Evolutionary conservation across 768 basidiomycete species (phyloP).

Genomic region (Kwoniella sp.): DNA sequence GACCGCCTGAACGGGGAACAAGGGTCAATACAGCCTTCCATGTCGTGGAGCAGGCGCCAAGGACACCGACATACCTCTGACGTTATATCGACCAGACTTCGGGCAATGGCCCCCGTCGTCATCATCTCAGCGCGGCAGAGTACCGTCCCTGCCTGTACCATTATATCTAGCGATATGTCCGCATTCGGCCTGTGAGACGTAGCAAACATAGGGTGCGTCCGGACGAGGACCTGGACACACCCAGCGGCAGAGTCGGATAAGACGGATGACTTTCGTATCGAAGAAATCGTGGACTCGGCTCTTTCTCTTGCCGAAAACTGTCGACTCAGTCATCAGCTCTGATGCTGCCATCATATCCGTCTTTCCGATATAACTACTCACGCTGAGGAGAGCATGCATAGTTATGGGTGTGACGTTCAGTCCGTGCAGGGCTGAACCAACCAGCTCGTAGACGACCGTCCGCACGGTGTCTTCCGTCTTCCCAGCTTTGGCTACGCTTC

Average conservation of each 20-base stretch:
- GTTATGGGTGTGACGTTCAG: slow-evolving; percentile 16
- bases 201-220: slow-evolving; percentile 17
- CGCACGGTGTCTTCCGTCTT: slow-evolving; percentile 23
- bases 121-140: slow-evolving; percentile 22
- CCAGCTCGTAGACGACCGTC: slow-evolving; percentile 22
- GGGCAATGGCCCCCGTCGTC: slow-evolving; percentile 11
- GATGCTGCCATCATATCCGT: too few relatives aligned
- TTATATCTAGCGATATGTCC: slow-evolving; percentile 4
- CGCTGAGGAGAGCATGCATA: slow-evolving; percentile 19
- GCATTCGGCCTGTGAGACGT: too few relatives aligned
- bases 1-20: slow-evolving; percentile 6
- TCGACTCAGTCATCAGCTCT: too few relatives aligned
- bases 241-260: slow-evolving; percentile 18
- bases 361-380: slow-evolving; percentile 1
- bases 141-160: slow-evolving; percentile 12
- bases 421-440: slow-evolving; percentile 20
- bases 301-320: too few relatives aligned
- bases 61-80: slow-evolving; percentile 6
- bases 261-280: too few relatives aligned
- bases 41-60: neutral
- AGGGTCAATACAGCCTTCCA: neutral
- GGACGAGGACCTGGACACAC: slow-evolving; percentile 21
- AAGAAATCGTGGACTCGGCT: too few relatives aligned
- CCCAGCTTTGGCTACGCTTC: neutral
- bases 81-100: slow-evolving; percentile 6